Conservation (phyloP, 139 green algal species). For the Auxenochlorella pyrenoidosa region DNA sequence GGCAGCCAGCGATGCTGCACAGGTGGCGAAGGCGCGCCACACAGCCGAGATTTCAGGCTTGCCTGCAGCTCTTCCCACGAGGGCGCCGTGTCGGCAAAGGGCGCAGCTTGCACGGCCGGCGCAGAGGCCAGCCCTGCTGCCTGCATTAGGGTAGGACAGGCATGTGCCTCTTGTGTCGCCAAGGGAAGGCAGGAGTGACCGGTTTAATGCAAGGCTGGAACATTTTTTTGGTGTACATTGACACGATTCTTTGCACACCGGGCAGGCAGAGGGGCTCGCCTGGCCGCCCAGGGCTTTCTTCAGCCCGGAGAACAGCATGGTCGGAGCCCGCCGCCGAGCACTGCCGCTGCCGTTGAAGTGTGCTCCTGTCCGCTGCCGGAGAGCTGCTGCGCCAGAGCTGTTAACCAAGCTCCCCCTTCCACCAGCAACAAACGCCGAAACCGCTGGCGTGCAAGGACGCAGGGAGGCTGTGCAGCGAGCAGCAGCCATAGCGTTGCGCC, state of each 20-base stretch:
- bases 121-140: background rate
- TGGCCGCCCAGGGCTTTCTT: conserved; percentile 17
- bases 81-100: conserved; percentile 73
- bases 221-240: too few relatives aligned
- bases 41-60: too few relatives aligned
- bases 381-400: background rate
- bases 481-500: too few relatives aligned
- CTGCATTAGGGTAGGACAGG: background rate
- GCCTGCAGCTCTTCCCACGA: conserved; percentile 68
- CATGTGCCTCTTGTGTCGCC: too few relatives aligned
- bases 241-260: background rate
- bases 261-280: background rate
- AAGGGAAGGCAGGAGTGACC: background rate
- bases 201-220: too few relatives aligned
- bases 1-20: background rate
- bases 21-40: background rate
- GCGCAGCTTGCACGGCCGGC: background rate
- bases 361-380: background rate
- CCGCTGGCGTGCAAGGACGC: background rate
- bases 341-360: background rate
- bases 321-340: background rate
- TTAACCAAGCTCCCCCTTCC: background rate
- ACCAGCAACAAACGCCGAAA: background rate
- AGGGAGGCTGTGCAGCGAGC: background rate
- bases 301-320: conserved; percentile 17